Conservation (phyloP, 306 rosid genomes). For the Oemleria cerasiformis region DNA sequence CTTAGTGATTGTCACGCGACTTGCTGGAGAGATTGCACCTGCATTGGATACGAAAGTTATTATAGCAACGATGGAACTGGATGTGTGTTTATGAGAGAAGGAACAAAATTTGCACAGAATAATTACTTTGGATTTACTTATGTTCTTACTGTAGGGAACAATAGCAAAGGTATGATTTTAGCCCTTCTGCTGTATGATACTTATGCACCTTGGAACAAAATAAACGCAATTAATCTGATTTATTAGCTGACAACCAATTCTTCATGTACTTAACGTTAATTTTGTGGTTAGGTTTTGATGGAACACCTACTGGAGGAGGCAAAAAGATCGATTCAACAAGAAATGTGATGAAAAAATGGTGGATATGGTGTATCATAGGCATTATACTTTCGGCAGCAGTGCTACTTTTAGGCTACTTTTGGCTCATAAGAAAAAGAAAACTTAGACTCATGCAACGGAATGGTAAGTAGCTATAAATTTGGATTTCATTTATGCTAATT, state of each 20-base stretch:
- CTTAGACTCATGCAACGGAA: conserved; percentile 1
- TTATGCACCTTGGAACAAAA: neutral
- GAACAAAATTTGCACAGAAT: neutral
- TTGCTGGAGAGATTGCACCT: conserved; percentile 31
- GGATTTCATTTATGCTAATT: neutral
- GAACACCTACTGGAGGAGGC: conserved; percentile 11
- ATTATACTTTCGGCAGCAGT: neutral
- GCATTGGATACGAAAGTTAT: conserved; percentile 13
- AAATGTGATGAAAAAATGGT: conserved; percentile 1
- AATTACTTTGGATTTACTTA: neutral
- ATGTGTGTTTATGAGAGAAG: conserved; percentile 12
- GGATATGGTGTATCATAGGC: conserved; percentile 14
- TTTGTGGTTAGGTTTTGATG: neutral
- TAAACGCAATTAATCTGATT: neutral
- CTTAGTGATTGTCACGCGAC: conserved; percentile 20
- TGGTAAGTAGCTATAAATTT: conserved; percentile 2
- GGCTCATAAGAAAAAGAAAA: conserved; percentile 8
- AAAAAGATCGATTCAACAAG: neutral
- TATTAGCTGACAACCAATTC: neutral
- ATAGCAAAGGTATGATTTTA: conserved; percentile 7
- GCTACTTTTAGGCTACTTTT: conserved; percentile 2
- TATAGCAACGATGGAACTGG: conserved; percentile 21
- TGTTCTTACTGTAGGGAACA: neutral
- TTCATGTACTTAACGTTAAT: neutral
- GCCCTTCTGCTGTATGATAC: neutral